Evolutionary conservation across 768 basidiomycete genomes (phyloP).

Genomic region (Russula compacta): DNA sequence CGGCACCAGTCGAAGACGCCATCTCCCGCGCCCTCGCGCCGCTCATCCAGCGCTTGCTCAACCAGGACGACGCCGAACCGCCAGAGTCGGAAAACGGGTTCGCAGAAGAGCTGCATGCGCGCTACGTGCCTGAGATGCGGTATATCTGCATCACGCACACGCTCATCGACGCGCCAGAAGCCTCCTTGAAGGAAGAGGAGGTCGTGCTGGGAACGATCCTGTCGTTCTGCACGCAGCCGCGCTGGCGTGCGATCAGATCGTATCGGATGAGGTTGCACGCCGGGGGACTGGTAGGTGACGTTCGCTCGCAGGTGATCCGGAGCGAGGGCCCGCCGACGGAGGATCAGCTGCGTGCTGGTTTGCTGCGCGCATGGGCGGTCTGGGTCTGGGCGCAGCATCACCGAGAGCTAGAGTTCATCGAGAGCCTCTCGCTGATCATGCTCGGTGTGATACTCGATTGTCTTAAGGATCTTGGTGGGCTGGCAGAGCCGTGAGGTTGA

Average conservation of each 20-base stretch:
- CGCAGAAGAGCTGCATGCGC: neutral
- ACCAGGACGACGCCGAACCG: neutral
- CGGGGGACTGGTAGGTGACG: neutral
- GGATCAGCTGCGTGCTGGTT: neutral
- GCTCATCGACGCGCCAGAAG: constrained; percentile 45
- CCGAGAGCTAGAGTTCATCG: no score
- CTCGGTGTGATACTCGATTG: no score
- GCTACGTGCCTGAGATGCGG: neutral
- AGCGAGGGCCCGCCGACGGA: neutral
- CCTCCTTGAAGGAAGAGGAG: constrained; percentile 58
- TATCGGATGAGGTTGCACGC: neutral
- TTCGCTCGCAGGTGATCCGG: neutral
- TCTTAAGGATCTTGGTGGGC: no score
- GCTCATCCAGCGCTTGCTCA: neutral
- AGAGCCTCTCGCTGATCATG: no score
- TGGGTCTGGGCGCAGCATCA: no score
- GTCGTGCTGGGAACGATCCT: constrained; percentile 67
- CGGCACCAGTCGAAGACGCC: neutral
- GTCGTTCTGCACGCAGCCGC: constrained; percentile 52
- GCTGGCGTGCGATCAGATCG: constrained; percentile 33
- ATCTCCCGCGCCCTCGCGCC: constrained; percentile 2
- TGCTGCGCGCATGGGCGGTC: neutral
- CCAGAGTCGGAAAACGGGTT: neutral
- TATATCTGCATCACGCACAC: constrained; percentile 33
- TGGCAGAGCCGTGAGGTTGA: no score